A percentile compares a stretch with the other conserved stretches of the same genome.
Evolutionary conservation across 768 basidiomycete genomes (phyloP).

Genomic region (Russula olivacea): DNA sequence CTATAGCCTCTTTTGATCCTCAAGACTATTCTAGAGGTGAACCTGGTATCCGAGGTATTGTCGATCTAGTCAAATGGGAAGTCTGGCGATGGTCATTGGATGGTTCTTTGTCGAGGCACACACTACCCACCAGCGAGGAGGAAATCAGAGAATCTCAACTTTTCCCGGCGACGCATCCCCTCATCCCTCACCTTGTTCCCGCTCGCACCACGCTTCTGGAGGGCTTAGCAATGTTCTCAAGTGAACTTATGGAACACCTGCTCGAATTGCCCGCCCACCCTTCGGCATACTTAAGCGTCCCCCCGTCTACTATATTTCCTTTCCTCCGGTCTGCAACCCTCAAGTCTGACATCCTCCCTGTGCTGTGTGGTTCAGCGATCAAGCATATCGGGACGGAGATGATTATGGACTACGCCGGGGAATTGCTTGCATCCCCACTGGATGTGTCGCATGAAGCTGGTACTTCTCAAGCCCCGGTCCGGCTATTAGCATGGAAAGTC

Average conservation of each 20-base stretch:
- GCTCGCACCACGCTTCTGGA: conserved; percentile 72
- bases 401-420: conserved; percentile 76
- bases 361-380: conserved; percentile 78
- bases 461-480: conserved; percentile 44
- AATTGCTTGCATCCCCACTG: conserved; percentile 69
- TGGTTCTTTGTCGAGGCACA: conserved; percentile 37
- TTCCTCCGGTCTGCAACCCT: conserved; percentile 66
- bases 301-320: conserved; percentile 46
- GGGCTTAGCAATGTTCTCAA: conserved; percentile 73
- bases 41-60: conserved; percentile 78
- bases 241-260: conserved; percentile 70
- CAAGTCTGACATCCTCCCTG: conserved; percentile 61
- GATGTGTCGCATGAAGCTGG: conserved; percentile 52
- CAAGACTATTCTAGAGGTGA: conserved; percentile 63
- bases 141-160: conserved; percentile 39
- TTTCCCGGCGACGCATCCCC: conserved; percentile 57
- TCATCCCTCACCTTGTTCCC: conserved; percentile 55
- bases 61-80: conserved; percentile 81
- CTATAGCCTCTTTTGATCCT: conserved; percentile 70
- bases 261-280: conserved; percentile 51
- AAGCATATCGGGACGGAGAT: conserved; percentile 77
- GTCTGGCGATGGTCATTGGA: conserved; percentile 67
- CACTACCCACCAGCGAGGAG: conserved; percentile 49
- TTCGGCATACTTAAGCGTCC: conserved; percentile 60
- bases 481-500: conserved; percentile 82